A percentile compares a stretch with the other conserved stretches of the same genome.
Conservation (phyloP, 2,329 filamentous ascomycete genomes). For the Colletotrichum viniferum region DNA sequence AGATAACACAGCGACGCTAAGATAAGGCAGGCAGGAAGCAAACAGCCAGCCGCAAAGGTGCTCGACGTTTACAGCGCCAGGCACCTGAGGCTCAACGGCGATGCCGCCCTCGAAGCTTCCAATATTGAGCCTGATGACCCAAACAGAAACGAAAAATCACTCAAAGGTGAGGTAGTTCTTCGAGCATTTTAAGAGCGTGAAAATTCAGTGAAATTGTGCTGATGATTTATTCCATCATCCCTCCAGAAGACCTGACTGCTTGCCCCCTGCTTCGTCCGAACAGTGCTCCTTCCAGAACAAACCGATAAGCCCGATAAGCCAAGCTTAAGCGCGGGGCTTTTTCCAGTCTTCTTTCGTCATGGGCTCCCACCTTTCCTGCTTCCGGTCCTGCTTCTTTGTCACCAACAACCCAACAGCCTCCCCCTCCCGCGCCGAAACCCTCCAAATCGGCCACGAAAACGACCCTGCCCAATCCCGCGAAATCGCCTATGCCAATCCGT, state of each 20-base stretch:
- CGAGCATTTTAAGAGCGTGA: not conserved
- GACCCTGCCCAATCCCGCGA: not conserved
- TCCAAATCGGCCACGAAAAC: not conserved
- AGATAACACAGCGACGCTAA: not conserved
- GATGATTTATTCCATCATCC: not conserved
- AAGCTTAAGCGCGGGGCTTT: slow-evolving; percentile 1
- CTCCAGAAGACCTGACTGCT: not conserved
- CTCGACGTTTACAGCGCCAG: not conserved
- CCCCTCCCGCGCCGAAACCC: not conserved
- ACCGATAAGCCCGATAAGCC: not conserved
- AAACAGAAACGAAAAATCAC: not conserved
- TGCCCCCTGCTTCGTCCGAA: not conserved
- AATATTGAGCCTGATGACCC: not conserved
- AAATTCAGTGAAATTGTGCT: not conserved
- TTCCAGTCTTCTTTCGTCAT: slow-evolving; percentile 8
- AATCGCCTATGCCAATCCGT: slow-evolving; percentile 3
- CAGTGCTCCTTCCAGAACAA: not conserved
- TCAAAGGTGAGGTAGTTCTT: not conserved
- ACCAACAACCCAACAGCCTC: not conserved
- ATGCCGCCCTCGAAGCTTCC: not conserved
- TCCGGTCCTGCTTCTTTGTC: not conserved
- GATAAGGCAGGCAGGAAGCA: not conserved
- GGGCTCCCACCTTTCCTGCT: not conserved
- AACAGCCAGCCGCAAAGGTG: not conserved
- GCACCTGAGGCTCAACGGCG: not conserved